A percentile compares a stretch with the other conserved stretches of the same genome.
These are phyloP conservation scores for Alnus glutinosa DNA, from an alignment of 306 rosid species.

Conservation along the genomic window DNA sequence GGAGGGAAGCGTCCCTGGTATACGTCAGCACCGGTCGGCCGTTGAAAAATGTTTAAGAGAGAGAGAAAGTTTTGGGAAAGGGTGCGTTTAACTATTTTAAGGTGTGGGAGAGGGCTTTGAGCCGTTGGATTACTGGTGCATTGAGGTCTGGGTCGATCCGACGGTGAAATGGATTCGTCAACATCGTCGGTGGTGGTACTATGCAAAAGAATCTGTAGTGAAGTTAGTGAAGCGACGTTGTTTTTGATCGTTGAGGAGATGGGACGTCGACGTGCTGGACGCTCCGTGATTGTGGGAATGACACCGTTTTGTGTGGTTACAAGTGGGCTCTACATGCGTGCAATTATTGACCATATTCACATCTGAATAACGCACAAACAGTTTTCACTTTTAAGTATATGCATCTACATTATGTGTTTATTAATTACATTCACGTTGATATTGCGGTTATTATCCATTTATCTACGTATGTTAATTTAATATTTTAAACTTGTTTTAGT, in stretches of 20 bases:
- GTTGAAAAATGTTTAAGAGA: slow-evolving; percentile 34
- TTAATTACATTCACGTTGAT: no score
- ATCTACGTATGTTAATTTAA: no score
- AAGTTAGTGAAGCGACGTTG: not conserved
- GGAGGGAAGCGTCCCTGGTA: slow-evolving; percentile 34
- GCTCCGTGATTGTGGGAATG: not conserved
- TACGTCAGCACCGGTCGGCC: slow-evolving; percentile 58
- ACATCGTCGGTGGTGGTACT: not conserved
- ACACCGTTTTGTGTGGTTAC: not conserved
- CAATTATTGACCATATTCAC: no score
- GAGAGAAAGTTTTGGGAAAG: not conserved
- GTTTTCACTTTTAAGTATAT: no score
- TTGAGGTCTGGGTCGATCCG: not conserved
- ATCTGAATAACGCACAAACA: no score
- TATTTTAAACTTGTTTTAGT: no score
- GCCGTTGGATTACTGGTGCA: slow-evolving; percentile 1
- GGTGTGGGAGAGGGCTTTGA: not conserved
- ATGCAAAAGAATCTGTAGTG: not conserved
- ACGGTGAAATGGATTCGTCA: not conserved
- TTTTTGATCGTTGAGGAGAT: not conserved
- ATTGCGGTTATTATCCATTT: no score
- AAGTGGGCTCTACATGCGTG: no score
- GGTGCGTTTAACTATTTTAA: slow-evolving; percentile 14
- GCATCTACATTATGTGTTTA: no score
- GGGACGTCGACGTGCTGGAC: no score